These are phyloP conservation scores for Pyricularia sp. DNA, from an alignment of 2,329 filamentous ascomycete species.

Conservation along the genomic window DNA sequence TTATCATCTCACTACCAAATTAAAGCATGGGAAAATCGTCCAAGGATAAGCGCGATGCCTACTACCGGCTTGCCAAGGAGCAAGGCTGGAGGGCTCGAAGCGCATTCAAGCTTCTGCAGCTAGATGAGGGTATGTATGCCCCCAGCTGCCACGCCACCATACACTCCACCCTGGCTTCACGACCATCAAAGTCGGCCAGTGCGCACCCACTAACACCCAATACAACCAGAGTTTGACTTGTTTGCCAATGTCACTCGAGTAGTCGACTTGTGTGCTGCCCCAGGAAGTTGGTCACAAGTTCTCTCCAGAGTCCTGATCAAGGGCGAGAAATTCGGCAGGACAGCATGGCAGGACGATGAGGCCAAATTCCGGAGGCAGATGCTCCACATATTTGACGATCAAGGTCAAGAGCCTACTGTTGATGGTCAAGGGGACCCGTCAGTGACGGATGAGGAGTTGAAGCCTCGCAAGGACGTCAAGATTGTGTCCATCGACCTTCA, in stretches of 20 bases:
- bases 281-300: conserved; percentile 95
- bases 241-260: conserved; percentile 86
- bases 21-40: conserved; percentile 77
- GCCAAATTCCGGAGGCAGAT: conserved; percentile 54
- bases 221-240: conserved; percentile 71
- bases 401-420: conserved; percentile 12
- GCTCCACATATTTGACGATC: conserved; percentile 38
- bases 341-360: conserved; percentile 81
- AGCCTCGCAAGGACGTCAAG: conserved; percentile 63
- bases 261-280: conserved; percentile 91
- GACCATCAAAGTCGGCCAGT: conserved; percentile 3
- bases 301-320: conserved; percentile 89
- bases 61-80: conserved; percentile 96
- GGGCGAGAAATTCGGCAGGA: conserved; percentile 79
- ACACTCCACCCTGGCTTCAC: background rate
- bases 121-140: conserved; percentile 59
- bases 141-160: background rate
- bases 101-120: conserved; percentile 92
- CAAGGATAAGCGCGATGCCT: conserved; percentile 96
- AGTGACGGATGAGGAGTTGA: conserved; percentile 18
- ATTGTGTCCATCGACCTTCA: conserved; percentile 95
- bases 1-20: background rate
- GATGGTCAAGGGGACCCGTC: conserved; percentile 9
- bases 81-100: conserved; percentile 96
- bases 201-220: background rate